Base-by-base conservation (phyloP, 306 rosid species). In the Nissolia schottii region DNA sequence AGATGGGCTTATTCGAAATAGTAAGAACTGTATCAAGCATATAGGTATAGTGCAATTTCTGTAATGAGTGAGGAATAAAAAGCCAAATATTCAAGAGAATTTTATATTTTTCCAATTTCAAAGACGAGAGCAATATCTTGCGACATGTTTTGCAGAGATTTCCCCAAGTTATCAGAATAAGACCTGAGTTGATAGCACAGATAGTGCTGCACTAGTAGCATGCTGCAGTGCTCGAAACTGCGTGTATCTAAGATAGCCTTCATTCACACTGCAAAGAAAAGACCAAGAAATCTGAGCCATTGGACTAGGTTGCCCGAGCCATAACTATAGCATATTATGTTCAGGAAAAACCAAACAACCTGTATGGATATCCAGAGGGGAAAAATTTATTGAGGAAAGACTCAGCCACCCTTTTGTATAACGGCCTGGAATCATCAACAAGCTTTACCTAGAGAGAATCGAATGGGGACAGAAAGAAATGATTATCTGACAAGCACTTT, bases 101-200 rank as follows among this genome's bases (percentile, higher is more conserved):
- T 12, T 40, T 45, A n/a, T 48, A 34, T 48, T 9, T 37, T 34
- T 34, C 8, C 58, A 31, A 61, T 11, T 31, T 69, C 38, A 53
- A 45, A 15, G 7, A 43, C 31, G 22, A 31, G 1, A 73, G 32
- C 25, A 60, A 38, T 67, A 18, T 46, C 57, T 10, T 8, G 16
- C 35, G 7, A 69, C 54, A 75, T 72, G 10, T 19, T 32, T 64
- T 41, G 16, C 31, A 32, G 12, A 55, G 6, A 54, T 22, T 58
- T 45, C 46, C n/a, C 40, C 40, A 34, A 34, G 12, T 34, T 34
- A 34, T 34, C 5, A 34, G 40, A 55, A 78, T 64, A 70, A 63
- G 75, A 91, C 99, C 99, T 91, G 97, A 76, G 97, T 91, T 59
- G 99, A 91, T 41, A 94, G 85, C 57, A 94, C 97, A 2, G 97